These are phyloP conservation scores for Entonaema liquescens DNA, from an alignment of 495 filamentous ascomycete genomes.

Conservation along the genomic window DNA sequence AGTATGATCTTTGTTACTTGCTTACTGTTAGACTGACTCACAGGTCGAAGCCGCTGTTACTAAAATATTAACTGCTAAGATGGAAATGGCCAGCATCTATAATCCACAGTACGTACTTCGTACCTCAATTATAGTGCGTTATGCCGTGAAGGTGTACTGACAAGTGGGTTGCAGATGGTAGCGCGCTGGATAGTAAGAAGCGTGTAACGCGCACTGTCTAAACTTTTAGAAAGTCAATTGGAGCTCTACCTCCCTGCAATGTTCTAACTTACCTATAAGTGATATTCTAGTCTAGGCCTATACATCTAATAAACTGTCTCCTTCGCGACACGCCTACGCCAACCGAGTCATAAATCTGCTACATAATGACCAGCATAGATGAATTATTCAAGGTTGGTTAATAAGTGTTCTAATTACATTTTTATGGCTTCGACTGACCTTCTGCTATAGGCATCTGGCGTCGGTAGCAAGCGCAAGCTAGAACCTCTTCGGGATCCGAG, in stretches of 20 bases:
- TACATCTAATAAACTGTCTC: neutral
- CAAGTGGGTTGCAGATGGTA: too few species aligned
- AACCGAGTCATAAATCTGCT: neutral
- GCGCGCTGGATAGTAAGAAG: neutral
- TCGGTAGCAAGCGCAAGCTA: conserved; percentile 76
- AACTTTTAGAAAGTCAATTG: conserved; percentile 1
- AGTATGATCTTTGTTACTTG: neutral
- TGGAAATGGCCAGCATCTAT: neutral
- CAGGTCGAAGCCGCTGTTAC: neutral
- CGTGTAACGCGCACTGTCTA: neutral
- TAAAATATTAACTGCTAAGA: neutral
- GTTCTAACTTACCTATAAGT: neutral
- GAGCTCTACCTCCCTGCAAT: neutral
- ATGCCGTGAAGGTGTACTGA: neutral
- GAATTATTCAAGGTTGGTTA: conserved; percentile 80
- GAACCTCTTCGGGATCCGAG: conserved; percentile 75
- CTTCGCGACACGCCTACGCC: neutral
- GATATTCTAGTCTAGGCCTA: too few species aligned
- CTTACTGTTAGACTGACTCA: neutral
- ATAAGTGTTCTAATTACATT: neutral
- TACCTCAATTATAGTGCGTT: neutral
- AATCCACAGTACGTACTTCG: neutral
- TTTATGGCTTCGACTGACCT: neutral
- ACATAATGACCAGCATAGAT: conserved; percentile 77
- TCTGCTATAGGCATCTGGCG: conserved; percentile 58